These are phyloP conservation scores for Citrullus mucosospermus DNA, from an alignment of 306 rosid genomes.

Conservation along the genomic window DNA sequence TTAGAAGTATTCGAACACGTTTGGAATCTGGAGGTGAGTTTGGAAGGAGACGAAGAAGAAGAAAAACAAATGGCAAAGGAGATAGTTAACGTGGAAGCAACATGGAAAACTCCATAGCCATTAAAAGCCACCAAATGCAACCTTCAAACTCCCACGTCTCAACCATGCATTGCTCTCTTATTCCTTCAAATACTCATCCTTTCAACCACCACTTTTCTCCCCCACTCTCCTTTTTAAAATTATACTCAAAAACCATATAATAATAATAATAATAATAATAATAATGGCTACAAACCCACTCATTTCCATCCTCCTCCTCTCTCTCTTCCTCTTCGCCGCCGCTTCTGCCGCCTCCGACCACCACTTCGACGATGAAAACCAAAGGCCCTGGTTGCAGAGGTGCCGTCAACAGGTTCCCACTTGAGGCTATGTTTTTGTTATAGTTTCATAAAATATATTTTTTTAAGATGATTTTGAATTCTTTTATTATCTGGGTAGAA, in stretches of 20 bases:
- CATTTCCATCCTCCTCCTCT: neutral
- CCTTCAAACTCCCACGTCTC: neutral
- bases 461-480: too few species aligned
- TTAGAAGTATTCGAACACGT: neutral
- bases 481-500: too few species aligned
- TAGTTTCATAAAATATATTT: too few species aligned
- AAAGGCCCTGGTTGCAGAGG: neutral
- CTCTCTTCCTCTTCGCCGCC: neutral
- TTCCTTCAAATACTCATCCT: neutral
- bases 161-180: neutral
- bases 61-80: neutral
- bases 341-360: neutral
- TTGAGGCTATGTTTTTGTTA: too few species aligned
- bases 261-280: neutral
- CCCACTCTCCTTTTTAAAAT: neutral
- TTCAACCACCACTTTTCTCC: neutral
- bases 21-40: neutral
- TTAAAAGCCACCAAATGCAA: neutral
- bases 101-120: neutral
- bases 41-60: neutral
- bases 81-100: neutral
- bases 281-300: neutral
- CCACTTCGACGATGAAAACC: neutral
- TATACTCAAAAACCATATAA: neutral
- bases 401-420: conserved; percentile 1